Conservation (phyloP, 2,329 filamentous ascomycete species). For the Graphilbum fragrans region DNA sequence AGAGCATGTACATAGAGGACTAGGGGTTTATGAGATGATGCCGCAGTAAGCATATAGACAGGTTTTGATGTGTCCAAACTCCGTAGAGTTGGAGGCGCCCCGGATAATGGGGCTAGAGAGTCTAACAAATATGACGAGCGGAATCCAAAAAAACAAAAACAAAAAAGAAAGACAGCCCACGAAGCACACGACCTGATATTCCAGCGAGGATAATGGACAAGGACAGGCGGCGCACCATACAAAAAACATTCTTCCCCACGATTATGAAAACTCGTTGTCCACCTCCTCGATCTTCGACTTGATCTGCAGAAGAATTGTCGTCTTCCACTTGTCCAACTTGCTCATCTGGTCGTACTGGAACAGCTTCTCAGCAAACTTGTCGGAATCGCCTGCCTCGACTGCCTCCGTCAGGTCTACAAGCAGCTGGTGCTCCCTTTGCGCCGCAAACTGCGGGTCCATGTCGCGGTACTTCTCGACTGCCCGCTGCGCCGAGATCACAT, state of each 20-base stretch:
- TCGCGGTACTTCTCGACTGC: conserved; percentile 76
- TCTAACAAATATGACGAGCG: too few relatives aligned
- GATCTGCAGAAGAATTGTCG: conserved; percentile 65
- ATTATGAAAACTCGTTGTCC: conserved; percentile 23
- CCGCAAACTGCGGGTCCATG: conserved; percentile 63
- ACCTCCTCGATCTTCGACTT: conserved; percentile 67
- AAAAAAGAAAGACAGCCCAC: too few relatives aligned
- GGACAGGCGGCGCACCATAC: too few relatives aligned
- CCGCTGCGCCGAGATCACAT: conserved; percentile 66
- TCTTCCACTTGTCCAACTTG: conserved; percentile 97
- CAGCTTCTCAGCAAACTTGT: conserved; percentile 73
- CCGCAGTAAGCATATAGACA: too few relatives aligned
- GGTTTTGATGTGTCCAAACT: too few relatives aligned
- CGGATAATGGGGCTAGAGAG: too few relatives aligned
- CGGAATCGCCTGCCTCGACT: conserved; percentile 66
- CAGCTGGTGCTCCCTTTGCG: conserved; percentile 70
- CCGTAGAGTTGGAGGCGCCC: too few relatives aligned
- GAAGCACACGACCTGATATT: too few relatives aligned
- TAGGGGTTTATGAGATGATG: too few relatives aligned
- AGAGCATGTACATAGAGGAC: too few relatives aligned
- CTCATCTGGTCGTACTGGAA: conserved; percentile 87
- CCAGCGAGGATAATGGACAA: too few relatives aligned
- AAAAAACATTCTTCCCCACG: background rate
- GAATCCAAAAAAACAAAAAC: too few relatives aligned
- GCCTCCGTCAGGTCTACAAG: conserved; percentile 65